These are phyloP conservation scores for Trichomonas vaginalis DNA, from an alignment of 208 protist species.

Conservation along the genomic window DNA sequence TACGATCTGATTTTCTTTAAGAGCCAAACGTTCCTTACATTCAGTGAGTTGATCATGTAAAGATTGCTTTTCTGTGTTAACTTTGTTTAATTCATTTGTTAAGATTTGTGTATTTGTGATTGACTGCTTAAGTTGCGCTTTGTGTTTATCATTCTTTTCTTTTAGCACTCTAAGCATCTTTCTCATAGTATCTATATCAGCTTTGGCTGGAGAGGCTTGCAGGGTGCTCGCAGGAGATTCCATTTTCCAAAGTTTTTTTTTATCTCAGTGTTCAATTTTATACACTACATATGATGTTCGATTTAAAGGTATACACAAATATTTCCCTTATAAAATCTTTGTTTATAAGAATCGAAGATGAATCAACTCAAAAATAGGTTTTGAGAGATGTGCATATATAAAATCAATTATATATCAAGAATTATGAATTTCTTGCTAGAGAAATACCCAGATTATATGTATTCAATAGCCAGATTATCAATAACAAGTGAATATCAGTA, in stretches of 20 bases:
- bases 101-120: background rate
- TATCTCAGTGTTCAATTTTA: no score
- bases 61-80: background rate
- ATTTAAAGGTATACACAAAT: no score
- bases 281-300: no score
- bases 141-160: background rate
- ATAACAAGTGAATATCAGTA: no score
- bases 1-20: background rate
- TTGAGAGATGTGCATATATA: no score
- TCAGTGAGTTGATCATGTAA: background rate
- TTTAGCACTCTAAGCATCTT: background rate
- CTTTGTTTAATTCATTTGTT: background rate
- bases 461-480: no score
- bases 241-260: background rate
- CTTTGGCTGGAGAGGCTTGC: background rate
- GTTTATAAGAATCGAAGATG: no score
- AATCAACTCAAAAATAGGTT: no score
- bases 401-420: no score
- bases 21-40: background rate
- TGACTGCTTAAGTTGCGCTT: background rate
- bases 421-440: no score
- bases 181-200: background rate
- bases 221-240: background rate
- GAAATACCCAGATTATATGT: no score
- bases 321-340: no score